phyloP scores from a whole-genome alignment of 164 flowering plant species.

The Aristolochia californica region DNA sequence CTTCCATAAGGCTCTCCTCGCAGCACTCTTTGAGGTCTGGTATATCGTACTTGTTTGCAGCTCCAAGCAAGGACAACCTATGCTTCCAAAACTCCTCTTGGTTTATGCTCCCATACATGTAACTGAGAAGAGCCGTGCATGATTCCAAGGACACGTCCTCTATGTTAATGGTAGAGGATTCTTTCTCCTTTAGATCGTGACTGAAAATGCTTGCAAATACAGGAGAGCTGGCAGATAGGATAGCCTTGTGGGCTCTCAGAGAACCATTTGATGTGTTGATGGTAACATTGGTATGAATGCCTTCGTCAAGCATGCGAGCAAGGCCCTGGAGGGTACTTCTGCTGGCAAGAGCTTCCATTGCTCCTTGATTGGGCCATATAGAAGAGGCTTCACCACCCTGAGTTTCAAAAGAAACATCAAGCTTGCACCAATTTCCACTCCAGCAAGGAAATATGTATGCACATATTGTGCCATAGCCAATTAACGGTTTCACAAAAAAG shows the following conservation, averaged over 20 bases:
- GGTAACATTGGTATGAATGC: constrained; percentile 71
- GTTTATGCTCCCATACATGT: constrained; percentile 73
- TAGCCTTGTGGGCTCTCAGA: constrained; percentile 69
- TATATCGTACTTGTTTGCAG: constrained; percentile 83
- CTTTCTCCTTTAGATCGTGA: constrained; percentile 73
- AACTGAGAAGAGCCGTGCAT: constrained; percentile 58
- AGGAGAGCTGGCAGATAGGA: constrained; percentile 74
- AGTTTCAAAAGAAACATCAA: background rate
- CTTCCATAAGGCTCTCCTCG: constrained; percentile 83
- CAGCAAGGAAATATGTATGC: background rate
- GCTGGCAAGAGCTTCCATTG: constrained; percentile 34
- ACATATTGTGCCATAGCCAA: no score
- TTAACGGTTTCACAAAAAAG: no score
- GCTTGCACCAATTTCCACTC: background rate
- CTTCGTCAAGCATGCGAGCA: constrained; percentile 77
- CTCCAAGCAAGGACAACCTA: constrained; percentile 60
- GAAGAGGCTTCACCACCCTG: constrained; percentile 69
- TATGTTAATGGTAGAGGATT: constrained; percentile 63
- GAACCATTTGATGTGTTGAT: constrained; percentile 61
- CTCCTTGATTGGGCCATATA: constrained; percentile 63
- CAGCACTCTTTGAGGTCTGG: constrained; percentile 65
- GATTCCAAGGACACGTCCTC: constrained; percentile 76
- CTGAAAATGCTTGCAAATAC: constrained; percentile 80
- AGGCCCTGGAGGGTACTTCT: constrained; percentile 53
- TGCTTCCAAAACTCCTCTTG: constrained; percentile 86